A percentile compares a stretch with the other conserved stretches of the same genome.
Conservation (phyloP, 352 stramenopile species). For the Pythium rishiriense region DNA sequence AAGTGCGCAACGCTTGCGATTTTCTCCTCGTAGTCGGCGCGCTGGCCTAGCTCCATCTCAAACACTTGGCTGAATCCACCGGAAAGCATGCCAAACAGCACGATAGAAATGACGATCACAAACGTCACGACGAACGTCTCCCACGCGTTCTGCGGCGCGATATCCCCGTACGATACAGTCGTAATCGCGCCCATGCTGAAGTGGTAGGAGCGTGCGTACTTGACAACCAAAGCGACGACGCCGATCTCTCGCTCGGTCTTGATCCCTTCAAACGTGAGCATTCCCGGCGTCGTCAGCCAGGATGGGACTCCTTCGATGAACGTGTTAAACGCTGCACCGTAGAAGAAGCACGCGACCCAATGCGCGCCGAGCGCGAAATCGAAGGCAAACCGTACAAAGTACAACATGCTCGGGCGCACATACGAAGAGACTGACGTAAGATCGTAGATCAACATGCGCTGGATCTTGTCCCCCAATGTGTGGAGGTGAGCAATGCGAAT, state of each 20-base stretch:
- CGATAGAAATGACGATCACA: conserved; percentile 44
- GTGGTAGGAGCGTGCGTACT: conserved; percentile 38
- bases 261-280: conserved; percentile 33
- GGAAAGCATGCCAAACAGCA: conserved; percentile 45
- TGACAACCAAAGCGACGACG: conserved; percentile 21
- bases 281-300: conserved; percentile 57
- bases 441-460: conserved; percentile 62
- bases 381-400: conserved; percentile 45
- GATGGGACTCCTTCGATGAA: conserved; percentile 31
- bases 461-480: conserved; percentile 45
- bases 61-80: conserved; percentile 49
- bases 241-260: conserved; percentile 24
- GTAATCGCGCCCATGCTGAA: conserved; percentile 45
- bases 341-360: conserved; percentile 38
- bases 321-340: conserved; percentile 50
- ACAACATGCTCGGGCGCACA: conserved; percentile 26
- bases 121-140: conserved; percentile 34
- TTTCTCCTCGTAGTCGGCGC: conserved; percentile 50
- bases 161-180: conserved; percentile 46
- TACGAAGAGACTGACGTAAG: conserved; percentile 15
- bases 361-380: conserved; percentile 32
- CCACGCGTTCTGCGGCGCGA: conserved; percentile 36
- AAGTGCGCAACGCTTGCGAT: conserved; percentile 41
- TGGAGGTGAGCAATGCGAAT: conserved; percentile 55
- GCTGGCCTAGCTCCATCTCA: conserved; percentile 46